Evolutionary conservation across 2,329 filamentous ascomycete genomes (phyloP), one percentile per base, ranked within the genome.

Genomic region (Zymoseptoria ardabiliae): DNA sequence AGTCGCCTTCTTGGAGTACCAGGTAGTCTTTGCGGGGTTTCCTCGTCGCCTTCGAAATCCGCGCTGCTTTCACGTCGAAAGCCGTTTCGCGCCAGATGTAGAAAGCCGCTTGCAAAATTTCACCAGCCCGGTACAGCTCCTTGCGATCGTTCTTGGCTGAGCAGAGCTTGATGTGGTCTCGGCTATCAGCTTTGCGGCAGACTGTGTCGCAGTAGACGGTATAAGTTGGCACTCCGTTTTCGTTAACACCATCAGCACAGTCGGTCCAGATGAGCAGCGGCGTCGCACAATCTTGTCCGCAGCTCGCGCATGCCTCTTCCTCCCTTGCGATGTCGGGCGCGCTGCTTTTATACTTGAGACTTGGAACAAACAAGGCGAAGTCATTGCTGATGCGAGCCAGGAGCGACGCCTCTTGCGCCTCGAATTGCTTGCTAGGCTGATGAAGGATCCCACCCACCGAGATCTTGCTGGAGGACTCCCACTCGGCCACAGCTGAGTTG

Each of bases 61-160:
- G 56, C 1, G 4, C 35, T 19, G 63, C 19, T 0, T 58, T 55
- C 19, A 57, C 20, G 21, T 63, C 60, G 51, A 61, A 63, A 10
- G 55, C 58, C n/a, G 35, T 45, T 21, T 58, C 55, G 23, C 57
- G 54, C 3, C 56, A 56, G 2, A 21, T n/a, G 35, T 63, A 62
- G 55, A 65, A 68, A 5, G 57, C 28, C 3, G 56, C 23, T 20
- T 66, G 61, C 7, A 66, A 52, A 10, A 68, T 21, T 2, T 62
- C 52, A 0, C 50, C 66, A n/a, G 64, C 66, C 10, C 67, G 65
- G 17, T 62, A 63, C 25, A 69, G 41, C 25, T 50, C 19, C 45
- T 60, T 63, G 11, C 61, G 55, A 2, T 52, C 21, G 53, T 58
- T 61, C 5, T 50, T 59, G 35, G 50, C 20, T 1, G 54, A 30